Conservation (phyloP, 2,329 filamentous ascomycete species). For the Cladosporium halotolerans region DNA sequence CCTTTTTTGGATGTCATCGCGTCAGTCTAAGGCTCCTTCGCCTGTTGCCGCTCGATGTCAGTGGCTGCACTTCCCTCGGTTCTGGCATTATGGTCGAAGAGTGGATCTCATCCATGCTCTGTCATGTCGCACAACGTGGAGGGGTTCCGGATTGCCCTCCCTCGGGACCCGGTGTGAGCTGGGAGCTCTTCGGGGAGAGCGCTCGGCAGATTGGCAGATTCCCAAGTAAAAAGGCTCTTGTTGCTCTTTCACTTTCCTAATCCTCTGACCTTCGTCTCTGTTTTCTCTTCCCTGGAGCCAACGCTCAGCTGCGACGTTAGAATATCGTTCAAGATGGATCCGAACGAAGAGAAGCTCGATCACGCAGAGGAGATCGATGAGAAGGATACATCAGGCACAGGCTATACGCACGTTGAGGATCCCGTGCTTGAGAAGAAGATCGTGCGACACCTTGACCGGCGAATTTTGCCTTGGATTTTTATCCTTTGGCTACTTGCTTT, state of each 20-base stretch:
- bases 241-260: neutral
- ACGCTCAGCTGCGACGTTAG: neutral
- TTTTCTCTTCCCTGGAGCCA: neutral
- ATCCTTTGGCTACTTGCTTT: slow-evolving; percentile 43
- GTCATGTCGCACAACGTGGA: neutral
- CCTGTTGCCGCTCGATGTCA: neutral
- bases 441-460: slow-evolving; percentile 38
- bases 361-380: slow-evolving; percentile 10
- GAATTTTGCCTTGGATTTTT: slow-evolving; percentile 42
- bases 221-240: neutral
- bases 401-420: slow-evolving; percentile 14
- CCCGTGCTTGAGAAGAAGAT: slow-evolving; percentile 21
- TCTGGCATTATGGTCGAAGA: neutral
- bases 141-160: neutral
- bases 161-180: neutral
- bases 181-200: neutral
- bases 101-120: neutral
- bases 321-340: neutral
- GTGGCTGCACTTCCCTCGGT: neutral
- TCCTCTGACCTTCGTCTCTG: neutral
- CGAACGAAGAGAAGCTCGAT: slow-evolving; percentile 1
- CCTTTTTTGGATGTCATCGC: neutral
- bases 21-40: slow-evolving; percentile 2
- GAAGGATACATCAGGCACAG: slow-evolving; percentile 6
- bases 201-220: neutral